Percentiles rank a stretch among this genome's conserved stretches.
Conservation (phyloP, 2,329 filamentous ascomycete genomes). For the Blumeriella jaapii region DNA sequence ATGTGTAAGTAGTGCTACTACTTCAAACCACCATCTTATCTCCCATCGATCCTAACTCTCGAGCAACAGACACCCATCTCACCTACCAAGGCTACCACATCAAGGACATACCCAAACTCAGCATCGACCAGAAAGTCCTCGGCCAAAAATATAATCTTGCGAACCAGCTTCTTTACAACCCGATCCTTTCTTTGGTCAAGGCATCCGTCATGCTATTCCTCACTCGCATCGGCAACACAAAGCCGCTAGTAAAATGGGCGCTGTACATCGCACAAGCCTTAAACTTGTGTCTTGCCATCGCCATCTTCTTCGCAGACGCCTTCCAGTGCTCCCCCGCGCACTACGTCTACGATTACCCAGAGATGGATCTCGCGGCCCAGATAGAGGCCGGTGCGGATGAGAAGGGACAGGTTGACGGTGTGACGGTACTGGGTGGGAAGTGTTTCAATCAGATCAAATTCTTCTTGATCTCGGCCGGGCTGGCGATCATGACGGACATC, state of each 20-base stretch:
- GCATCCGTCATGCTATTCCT: conserved; percentile 3
- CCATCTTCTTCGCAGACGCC: conserved; percentile 5
- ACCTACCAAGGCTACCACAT: conserved; percentile 4
- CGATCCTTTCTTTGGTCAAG: conserved; percentile 1
- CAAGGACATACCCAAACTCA: conserved; percentile 1
- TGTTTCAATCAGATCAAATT: conserved; percentile 3
- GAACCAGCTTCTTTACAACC: conserved; percentile 5
- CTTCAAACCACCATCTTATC: too few relatives aligned
- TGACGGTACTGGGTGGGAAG: conserved; percentile 1
- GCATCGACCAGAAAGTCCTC: not conserved
- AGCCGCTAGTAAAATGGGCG: not conserved
- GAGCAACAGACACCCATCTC: not conserved
- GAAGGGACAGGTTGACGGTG: conserved; percentile 3
- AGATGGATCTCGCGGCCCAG: conserved; percentile 1
- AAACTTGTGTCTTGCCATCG: conserved; percentile 3
- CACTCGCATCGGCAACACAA: not conserved
- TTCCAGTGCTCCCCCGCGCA: conserved; percentile 4
- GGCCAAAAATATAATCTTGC: conserved; percentile 4
- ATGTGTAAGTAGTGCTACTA: too few relatives aligned
- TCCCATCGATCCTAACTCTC: not conserved
- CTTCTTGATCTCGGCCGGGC: conserved; percentile 1
- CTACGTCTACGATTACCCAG: not conserved
- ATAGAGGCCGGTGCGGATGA: conserved; percentile 1
- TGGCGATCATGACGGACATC: conserved; percentile 1
- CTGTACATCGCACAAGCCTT: conserved; percentile 1